Conservation (phyloP, 2,329 filamentous ascomycete species). For the Fusarium sp. region DNA sequence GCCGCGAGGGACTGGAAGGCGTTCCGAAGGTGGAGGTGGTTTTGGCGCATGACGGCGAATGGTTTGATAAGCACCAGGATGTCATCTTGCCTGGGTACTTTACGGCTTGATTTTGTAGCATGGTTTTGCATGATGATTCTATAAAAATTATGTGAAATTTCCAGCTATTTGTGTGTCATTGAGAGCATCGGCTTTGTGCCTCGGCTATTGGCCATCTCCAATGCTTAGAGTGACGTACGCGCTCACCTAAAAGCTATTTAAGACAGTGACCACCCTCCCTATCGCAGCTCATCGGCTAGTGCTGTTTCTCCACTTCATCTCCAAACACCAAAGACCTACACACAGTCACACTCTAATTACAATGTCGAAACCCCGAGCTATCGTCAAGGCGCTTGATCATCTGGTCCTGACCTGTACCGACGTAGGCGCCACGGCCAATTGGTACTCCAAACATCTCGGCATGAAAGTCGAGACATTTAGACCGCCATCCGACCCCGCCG, state of each 20-base stretch:
- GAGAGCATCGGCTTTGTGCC: not conserved
- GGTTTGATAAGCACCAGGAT: not conserved
- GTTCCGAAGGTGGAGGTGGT: not conserved
- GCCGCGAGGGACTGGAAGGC: not conserved
- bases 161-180: not conserved
- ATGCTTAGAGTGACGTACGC: not conserved
- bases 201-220: not conserved
- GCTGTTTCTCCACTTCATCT: not conserved
- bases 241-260: not conserved
- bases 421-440: conserved; percentile 61
- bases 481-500: conserved; percentile 50
- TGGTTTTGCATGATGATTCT: not conserved
- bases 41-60: not conserved
- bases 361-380: conserved; percentile 35
- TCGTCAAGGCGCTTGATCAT: conserved; percentile 66
- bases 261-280: not conserved
- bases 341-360: not conserved
- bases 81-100: not conserved
- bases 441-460: conserved; percentile 67
- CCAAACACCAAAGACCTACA: not conserved
- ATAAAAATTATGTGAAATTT: not conserved
- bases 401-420: conserved; percentile 69
- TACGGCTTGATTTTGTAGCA: not conserved
- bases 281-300: not conserved
- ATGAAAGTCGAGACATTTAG: conserved; percentile 67